Conservation (phyloP, 164 flowering plant species). For the Magnolia officinalis region DNA sequence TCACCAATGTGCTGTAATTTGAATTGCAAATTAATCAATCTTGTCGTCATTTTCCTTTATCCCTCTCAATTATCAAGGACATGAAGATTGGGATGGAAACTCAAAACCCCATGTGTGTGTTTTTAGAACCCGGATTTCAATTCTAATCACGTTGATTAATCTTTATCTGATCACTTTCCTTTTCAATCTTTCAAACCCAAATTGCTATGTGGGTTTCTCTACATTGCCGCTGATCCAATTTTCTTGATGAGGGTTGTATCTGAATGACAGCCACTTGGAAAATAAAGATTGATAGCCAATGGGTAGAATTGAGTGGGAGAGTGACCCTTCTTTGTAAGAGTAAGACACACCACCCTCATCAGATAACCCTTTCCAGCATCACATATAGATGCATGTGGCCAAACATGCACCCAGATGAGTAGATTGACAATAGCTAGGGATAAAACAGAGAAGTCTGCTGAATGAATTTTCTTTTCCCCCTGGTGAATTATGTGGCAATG, state of each 20-base stretch:
- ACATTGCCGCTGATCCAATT: background rate
- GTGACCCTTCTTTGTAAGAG: background rate
- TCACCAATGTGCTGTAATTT: background rate
- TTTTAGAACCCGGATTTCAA: background rate
- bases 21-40: background rate
- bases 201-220: background rate
- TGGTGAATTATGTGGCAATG: background rate
- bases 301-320: background rate
- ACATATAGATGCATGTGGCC: background rate
- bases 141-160: background rate
- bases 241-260: background rate
- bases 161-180: background rate
- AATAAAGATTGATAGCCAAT: background rate
- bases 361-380: conserved; percentile 3
- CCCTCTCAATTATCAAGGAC: background rate
- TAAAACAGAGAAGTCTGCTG: background rate
- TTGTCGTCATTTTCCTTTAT: background rate
- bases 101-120: background rate
- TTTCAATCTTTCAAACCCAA: too few species aligned
- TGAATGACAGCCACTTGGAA: background rate
- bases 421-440: background rate
- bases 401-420: too few species aligned
- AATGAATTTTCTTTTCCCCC: too few species aligned
- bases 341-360: background rate
- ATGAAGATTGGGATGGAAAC: background rate